phyloP scores from a whole-genome alignment of 169 alveolate species.

The Eimeria necatrix region DNA sequence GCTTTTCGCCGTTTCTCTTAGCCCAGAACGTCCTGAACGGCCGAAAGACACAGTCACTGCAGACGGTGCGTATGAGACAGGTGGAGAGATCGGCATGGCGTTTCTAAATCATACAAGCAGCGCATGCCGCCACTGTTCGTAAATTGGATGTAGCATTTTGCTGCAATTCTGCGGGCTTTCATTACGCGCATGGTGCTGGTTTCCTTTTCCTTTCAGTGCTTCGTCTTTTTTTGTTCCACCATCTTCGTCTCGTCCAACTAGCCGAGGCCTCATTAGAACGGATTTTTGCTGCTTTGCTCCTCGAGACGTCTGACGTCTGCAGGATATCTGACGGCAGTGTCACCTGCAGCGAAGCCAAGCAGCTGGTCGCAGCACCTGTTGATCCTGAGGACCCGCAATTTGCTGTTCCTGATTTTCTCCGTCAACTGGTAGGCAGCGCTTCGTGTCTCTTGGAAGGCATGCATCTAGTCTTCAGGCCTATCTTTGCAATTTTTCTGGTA shows the following conservation, averaged over 20 bases:
- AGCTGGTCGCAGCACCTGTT: background rate
- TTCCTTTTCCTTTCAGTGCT: background rate
- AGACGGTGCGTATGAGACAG: background rate
- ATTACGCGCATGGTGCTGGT: background rate
- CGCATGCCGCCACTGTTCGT: too few species aligned
- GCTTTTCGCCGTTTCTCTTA: background rate
- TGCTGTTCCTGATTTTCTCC: background rate
- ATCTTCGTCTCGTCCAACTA: background rate
- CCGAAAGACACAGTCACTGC: background rate
- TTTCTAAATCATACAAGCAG: too few species aligned
- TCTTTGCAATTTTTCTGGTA: too few species aligned
- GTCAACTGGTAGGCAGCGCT: background rate
- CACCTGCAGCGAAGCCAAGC: background rate
- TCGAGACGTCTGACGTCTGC: conserved; percentile 10
- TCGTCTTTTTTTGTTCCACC: conserved; percentile 1
- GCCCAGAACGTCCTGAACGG: background rate
- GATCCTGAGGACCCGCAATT: conserved; percentile 18
- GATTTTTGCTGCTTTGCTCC: background rate
- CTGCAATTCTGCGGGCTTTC: background rate
- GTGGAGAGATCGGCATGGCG: too few species aligned
- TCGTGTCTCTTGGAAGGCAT: background rate
- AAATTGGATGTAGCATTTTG: too few species aligned
- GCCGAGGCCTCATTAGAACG: background rate
- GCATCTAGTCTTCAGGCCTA: background rate
- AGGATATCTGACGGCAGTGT: background rate